Evolutionary conservation across 2,329 filamentous ascomycete genomes (phyloP), one percentile per base, ranked within the genome.

Genomic region (Aspergillus texensis): DNA sequence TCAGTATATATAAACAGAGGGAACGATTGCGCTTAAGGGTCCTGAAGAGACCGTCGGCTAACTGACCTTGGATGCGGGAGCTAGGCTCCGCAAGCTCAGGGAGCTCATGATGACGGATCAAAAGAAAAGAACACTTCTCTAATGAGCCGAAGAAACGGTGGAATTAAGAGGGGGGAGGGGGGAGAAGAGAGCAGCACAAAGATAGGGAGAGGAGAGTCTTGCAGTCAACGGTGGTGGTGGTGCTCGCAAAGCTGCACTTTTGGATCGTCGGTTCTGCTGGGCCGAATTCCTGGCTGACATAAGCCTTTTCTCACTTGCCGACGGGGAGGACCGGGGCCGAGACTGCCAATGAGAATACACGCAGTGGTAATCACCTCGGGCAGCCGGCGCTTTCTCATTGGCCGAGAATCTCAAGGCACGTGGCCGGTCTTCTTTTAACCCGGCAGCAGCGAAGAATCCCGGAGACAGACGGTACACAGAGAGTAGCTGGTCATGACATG

Each of bases 21-120:
- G 58, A 26, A 48, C 58, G 19, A 59, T 36, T 41, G 43, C 64
- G 58, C 61, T 57, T 60, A 65, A 62, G 62, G 54, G 52, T 50
- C 34, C 28, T 62, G 68, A 62, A 70, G 67, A 70, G 67, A 68
- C 62, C 68, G 68, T 65, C 67, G 60, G 67, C 61, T 58, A 64
- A 76, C 78, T 67, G 70, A 84, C 82, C 77, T 82, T 82, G 66
- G 79, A 79, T 62, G 77, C 75, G 67, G 82, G 80, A 79, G 80
- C 77, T 70, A 84, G 71, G 77, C 80, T 84, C 80, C 82, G 80
- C 73, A 82, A 75, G 73, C 80, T 77, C 70, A 79, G 70, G 68
- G 81, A 83, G 77, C 80, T 82, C 82, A 84, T 84, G 70, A 72
- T 82, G 76, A 67, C 71, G 71, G 72, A 70, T 73, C 66, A 70